Evolutionary conservation across 805 yeast species (phyloP).

Genomic region (Candida quercuum): DNA sequence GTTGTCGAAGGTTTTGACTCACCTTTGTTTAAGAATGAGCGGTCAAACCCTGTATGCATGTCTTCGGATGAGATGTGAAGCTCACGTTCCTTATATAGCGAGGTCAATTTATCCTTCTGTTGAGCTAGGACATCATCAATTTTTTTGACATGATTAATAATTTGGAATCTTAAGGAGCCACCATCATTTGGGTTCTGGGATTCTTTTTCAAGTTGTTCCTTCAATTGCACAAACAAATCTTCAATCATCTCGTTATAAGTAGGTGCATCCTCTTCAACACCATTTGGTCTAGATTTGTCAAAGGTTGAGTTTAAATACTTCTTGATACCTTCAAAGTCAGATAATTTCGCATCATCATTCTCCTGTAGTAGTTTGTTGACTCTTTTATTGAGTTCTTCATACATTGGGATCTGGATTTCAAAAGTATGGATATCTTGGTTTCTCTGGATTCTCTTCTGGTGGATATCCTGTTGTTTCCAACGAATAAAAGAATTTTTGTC

Average conservation of each 20-base stretch:
- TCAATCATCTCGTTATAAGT: slow-evolving; percentile 91
- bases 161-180: slow-evolving; percentile 29
- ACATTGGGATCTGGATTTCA: slow-evolving; percentile 77
- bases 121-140: slow-evolving; percentile 61
- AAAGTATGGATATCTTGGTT: slow-evolving; percentile 72
- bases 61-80: slow-evolving; percentile 84
- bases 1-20: slow-evolving; percentile 12
- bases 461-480: slow-evolving; percentile 97
- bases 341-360: slow-evolving; percentile 35
- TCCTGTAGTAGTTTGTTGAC: slow-evolving; percentile 56
- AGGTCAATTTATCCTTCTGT: slow-evolving; percentile 61
- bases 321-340: slow-evolving; percentile 27
- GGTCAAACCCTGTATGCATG: slow-evolving; percentile 86
- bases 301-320: slow-evolving; percentile 43
- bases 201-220: slow-evolving; percentile 48
- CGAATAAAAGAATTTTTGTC: slow-evolving; percentile 87
- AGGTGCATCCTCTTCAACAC: slow-evolving; percentile 43
- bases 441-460: slow-evolving; percentile 81
- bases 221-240: slow-evolving; percentile 76
- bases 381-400: slow-evolving; percentile 63
- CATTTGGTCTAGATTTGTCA: slow-evolving; percentile 56
- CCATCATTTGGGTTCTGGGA: slow-evolving; percentile 40
- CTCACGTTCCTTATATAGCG: slow-evolving; percentile 64
- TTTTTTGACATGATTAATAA: slow-evolving; percentile 60
- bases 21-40: slow-evolving; percentile 70